Evolutionary conservation across 331 rosid species (phyloP), one percentile per base, ranked within the genome.

Genomic region (Rosa hybrid): DNA sequence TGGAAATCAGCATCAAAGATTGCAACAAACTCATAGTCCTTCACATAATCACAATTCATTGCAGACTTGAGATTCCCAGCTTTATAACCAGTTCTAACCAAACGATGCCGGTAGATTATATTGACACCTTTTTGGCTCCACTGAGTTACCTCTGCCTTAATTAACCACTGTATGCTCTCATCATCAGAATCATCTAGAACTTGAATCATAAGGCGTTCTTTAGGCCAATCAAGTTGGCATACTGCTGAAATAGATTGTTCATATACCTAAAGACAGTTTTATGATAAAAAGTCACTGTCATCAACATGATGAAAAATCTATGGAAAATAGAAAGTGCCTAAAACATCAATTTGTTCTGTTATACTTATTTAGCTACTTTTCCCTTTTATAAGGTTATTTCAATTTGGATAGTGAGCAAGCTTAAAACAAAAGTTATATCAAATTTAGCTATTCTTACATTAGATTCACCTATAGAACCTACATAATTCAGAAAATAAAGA

Each of bases 61-160:
- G 92, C 92, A 67, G 90, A 89, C 77, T 86, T 89, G 79, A 89
- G 90, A 81, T 86, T 89, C 13, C 92, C 90, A 2, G 92, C 92
- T 77, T 89, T 89, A 71, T 89, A 89, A 30, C 92, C 90, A 0
- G 87, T 86, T 83, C 92, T 79, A 77, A 81, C 83, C 86, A 34
- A 83, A 72, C 92, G 85, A 59, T 89, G 90, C 16, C 89, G 85
- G 69, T 89, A 86, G 77, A 89, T 86, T 73, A 89, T 89, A 53
- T 89, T 86, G 18, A 79, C 83, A 71, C 92, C 92, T 72, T 20
- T 89, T 78, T 89, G 90, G 78, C 83, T 89, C 92, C 92, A 89
- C 65, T 77, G 25, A 42, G 74, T 20, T 34, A 77, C 80, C 50
- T 77, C 80, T 68, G 51, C 80, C 80, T 65, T 77, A 12, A 77